Conservation (phyloP, 257 asterid genomes). For the Handroanthus guayacan region DNA sequence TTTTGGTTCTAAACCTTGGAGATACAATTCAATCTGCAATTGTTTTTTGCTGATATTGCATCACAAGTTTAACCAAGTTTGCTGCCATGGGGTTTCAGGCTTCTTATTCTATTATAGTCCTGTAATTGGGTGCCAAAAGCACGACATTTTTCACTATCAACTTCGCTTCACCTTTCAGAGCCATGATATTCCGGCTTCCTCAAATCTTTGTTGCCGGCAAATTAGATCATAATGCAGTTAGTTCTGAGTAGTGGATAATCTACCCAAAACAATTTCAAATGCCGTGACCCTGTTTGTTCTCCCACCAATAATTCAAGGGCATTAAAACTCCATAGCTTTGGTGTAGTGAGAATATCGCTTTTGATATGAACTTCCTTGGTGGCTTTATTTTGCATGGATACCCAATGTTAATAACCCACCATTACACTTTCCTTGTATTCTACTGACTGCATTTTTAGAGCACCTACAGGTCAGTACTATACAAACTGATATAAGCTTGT, state of each 20-base stretch:
- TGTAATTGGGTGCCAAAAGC: constrained; percentile 4
- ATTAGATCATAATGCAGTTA: neutral
- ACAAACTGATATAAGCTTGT: neutral
- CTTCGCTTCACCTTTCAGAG: neutral
- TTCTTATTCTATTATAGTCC: neutral
- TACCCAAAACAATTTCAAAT: neutral
- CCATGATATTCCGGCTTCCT: neutral
- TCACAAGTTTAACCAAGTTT: neutral
- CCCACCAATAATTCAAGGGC: neutral
- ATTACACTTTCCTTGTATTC: neutral
- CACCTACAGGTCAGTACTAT: neutral
- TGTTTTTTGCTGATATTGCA: neutral
- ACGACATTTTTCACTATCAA: neutral
- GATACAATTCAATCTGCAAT: neutral
- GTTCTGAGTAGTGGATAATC: neutral
- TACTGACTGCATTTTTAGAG: neutral
- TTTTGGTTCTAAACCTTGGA: neutral
- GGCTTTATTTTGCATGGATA: constrained; percentile 1
- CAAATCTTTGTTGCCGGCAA: neutral
- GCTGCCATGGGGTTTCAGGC: neutral
- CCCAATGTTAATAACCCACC: neutral
- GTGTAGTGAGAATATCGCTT: neutral
- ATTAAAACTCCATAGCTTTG: constrained; percentile 5
- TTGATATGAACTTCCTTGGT: constrained; percentile 8
- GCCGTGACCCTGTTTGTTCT: neutral